Evolutionary conservation across 2,329 filamentous ascomycete species (phyloP).

Genomic region (Pseudogymnoascus verrucosus): DNA sequence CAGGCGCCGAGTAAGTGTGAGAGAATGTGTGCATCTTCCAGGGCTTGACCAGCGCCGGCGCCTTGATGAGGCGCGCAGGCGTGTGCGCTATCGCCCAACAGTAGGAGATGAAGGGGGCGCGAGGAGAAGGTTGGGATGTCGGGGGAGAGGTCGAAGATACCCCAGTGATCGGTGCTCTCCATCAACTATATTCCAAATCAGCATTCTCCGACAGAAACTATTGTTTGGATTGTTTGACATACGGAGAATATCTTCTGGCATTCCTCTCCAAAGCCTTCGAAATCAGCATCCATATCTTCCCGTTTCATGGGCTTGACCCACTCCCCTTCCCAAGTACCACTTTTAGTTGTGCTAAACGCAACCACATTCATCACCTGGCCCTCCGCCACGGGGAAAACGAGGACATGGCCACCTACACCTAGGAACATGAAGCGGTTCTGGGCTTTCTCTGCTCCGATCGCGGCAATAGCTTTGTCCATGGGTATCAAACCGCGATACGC

Average conservation of each 20-base stretch:
- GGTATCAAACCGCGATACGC: constrained; percentile 56
- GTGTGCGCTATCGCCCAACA: constrained; percentile 55
- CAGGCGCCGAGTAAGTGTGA: constrained; percentile 38
- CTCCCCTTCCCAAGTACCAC: constrained; percentile 31
- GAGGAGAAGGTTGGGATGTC: constrained; percentile 32
- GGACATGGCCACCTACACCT: constrained; percentile 47
- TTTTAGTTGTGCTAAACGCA: constrained; percentile 36
- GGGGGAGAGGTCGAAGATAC: constrained; percentile 35
- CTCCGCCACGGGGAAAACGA: constrained; percentile 55
- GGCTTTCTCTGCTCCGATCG: constrained; percentile 41
- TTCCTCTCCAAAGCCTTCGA: constrained; percentile 32
- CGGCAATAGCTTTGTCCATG: constrained; percentile 43
- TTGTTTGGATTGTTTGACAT: background rate
- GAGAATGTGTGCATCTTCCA: constrained; percentile 40
- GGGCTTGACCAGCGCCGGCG: constrained; percentile 47
- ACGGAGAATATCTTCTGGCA: constrained; percentile 7
- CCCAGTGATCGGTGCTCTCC: constrained; percentile 37
- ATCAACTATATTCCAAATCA: constrained; percentile 22
- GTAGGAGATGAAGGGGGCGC: constrained; percentile 30
- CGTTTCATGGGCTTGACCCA: constrained; percentile 33
- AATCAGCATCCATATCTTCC: constrained; percentile 33
- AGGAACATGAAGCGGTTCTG: constrained; percentile 38
- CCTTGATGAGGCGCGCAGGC: constrained; percentile 51
- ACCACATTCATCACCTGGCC: constrained; percentile 50
- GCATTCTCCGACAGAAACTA: background rate